These are phyloP conservation scores for Thielaviopsis populi DNA, from an alignment of 2,329 filamentous ascomycete species.

Conservation along the genomic window DNA sequence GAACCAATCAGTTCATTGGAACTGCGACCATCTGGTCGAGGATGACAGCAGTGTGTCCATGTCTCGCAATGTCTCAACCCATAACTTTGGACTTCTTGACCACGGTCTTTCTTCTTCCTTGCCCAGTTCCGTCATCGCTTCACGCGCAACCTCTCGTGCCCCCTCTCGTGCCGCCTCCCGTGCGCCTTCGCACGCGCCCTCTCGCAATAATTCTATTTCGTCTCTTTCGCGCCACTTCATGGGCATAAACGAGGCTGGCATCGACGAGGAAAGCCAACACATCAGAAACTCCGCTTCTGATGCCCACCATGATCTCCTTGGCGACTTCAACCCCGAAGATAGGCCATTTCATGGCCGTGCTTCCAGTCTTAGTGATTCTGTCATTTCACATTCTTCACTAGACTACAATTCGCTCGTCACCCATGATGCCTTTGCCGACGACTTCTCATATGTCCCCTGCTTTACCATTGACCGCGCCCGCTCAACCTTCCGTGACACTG, in stretches of 20 bases:
- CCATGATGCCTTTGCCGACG: constrained; percentile 55
- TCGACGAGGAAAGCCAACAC: neutral
- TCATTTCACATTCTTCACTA: constrained; percentile 51
- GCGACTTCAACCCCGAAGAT: constrained; percentile 33
- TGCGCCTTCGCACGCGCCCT: constrained; percentile 26
- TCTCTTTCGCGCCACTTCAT: constrained; percentile 22
- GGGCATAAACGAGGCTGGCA: constrained; percentile 4
- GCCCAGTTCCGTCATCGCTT: constrained; percentile 27
- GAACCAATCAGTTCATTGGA: constrained; percentile 56
- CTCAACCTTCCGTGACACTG: constrained; percentile 77
- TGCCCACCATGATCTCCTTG: neutral
- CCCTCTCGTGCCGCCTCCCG: constrained; percentile 35
- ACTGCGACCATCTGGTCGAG: constrained; percentile 60
- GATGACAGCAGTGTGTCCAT: constrained; percentile 31
- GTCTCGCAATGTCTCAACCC: constrained; percentile 30
- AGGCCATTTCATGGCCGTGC: constrained; percentile 48
- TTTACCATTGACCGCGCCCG: constrained; percentile 76
- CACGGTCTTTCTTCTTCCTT: constrained; percentile 22
- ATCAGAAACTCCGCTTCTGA: neutral
- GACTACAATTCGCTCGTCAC: constrained; percentile 43
- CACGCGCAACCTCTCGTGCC: constrained; percentile 30
- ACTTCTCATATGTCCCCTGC: constrained; percentile 85
- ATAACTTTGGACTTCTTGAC: constrained; percentile 27
- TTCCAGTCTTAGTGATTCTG: constrained; percentile 67
- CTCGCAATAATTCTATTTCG: constrained; percentile 32